A percentile compares a stretch with the other conserved stretches of the same genome.
Evolutionary conservation across 2,329 filamentous ascomycete species (phyloP).

Genomic region (Kalmusia sp.): DNA sequence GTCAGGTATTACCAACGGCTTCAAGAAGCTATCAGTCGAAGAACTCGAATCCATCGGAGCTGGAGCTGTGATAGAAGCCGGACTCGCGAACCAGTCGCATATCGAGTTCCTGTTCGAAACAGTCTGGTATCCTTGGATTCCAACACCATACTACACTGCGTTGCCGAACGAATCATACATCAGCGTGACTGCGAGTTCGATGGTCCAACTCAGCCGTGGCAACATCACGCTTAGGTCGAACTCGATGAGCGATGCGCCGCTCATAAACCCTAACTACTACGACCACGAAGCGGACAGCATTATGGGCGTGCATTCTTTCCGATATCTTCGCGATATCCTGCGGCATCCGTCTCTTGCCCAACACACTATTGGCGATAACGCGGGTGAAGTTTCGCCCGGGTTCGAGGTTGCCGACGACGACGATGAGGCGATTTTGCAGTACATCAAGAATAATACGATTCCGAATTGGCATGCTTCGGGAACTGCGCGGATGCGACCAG

Average conservation of each 20-base stretch:
- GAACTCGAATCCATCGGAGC: constrained; percentile 26
- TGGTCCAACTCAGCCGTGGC: constrained; percentile 48
- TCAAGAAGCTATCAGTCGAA: constrained; percentile 30
- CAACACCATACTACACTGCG: constrained; percentile 24
- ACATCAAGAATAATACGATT: constrained; percentile 22
- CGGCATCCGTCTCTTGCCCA: constrained; percentile 19
- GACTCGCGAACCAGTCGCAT: constrained; percentile 29
- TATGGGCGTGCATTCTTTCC: constrained; percentile 28
- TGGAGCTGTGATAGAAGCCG: constrained; percentile 21
- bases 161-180: constrained; percentile 41
- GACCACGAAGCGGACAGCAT: constrained; percentile 56
- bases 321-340: constrained; percentile 29
- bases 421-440: constrained; percentile 29
- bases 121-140: constrained; percentile 28
- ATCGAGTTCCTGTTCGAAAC: constrained; percentile 33
- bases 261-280: constrained; percentile 59
- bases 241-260: constrained; percentile 56
- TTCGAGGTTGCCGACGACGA: constrained; percentile 21
- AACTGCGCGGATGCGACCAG: constrained; percentile 41
- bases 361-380: constrained; percentile 20
- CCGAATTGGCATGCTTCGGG: constrained; percentile 43
- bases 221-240: constrained; percentile 59
- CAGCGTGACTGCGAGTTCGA: constrained; percentile 37
- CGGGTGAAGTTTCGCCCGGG: constrained; percentile 30
- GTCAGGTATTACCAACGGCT: constrained; percentile 41